Base-by-base conservation (phyloP, 495 filamentous ascomycete genomes). In the Hypoxylon lienhwacheense region DNA sequence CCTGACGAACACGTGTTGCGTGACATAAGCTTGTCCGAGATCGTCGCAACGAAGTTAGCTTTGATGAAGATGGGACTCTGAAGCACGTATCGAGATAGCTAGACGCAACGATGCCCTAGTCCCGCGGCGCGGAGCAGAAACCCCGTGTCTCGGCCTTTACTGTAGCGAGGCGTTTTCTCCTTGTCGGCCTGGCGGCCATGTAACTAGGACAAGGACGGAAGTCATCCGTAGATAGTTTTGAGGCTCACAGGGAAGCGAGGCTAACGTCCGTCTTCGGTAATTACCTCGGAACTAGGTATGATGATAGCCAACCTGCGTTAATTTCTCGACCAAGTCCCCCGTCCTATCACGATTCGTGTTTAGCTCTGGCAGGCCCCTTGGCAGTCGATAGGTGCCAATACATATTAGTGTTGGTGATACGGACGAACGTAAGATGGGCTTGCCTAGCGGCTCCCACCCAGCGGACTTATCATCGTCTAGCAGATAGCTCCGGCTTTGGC, bases 21-120 rank as follows among this genome's bases (percentile, higher is more conserved):
- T 55, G 57, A 32, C 45, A n/a, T n/a, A n/a, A 45, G 40, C 45
- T 61, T 15, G 4, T 19, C 40, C 21, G 43, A 54, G 44, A 49
- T 50, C 40, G 28, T 20, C 49, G 16, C 11, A 16, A 32, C 36
- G 47, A 25, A 46, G 35, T 11, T 7, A 36, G 37, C 31, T 41
- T 7, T 43, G 6, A 14, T 54, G 31, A 39, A 6, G 25, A 54
- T 16, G 35, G 35, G 21, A n/a, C 25, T 17, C 16, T 24, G 20
- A 51, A 24, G n/a, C 19, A 26, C 31, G 26, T 41, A 55, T 46
- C 16, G 45, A 54, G 45, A 47, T 31, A 21, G 11, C n/a, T 15
- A 35, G 26, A 46, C 28, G 56, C 41, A 40, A 39, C 44, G 36
- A 53, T 44, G 34, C 6, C 20, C 20, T 17, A 17, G 33, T n/a